Base-by-base conservation (phyloP, 2,329 filamentous ascomycete genomes). In the Kalaharituber pfeilii region DNA sequence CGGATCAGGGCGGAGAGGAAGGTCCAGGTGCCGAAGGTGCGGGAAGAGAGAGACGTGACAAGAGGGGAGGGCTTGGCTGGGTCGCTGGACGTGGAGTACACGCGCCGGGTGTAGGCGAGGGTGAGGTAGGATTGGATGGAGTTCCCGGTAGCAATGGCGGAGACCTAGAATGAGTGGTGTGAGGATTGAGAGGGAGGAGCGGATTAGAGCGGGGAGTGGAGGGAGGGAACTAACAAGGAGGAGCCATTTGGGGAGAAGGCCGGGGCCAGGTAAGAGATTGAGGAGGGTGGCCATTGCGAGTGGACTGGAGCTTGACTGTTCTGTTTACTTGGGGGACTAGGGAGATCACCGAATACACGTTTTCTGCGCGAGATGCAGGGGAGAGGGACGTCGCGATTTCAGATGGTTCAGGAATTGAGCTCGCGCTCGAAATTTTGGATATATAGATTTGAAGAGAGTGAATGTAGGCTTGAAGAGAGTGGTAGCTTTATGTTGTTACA, bases 11-110 rank as follows among this genome's bases (percentile, higher is more conserved):
- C 77, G 5, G 83, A 81, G 56, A 94, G 73, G 55, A 89, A 75
- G 0, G 88, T 93, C 81, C 87, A 95, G 27, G 85, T 91, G 53
- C 84, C 87, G 67, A 94, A 94, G 20, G 86, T 80, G 59, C 86
- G 81, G 25, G 81, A 81, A 9, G 80, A 81, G 27, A 94, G 78
- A 4, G 82, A 79, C 5, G 84, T 88, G 54, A 86, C 77, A 69
- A 64, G 8, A 68, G 68, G 60, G 49, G 57, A 55, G 27, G 49
- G 52, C 9, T 76, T 67, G 28, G 68, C 65, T 36, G 68, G 56
- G 70, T 42, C 51, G 8, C 47, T 28, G 24, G 70, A 70, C 57
- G 80, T 80, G 62, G 82, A 79, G 73, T 96, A 98, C 65, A 96
- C 78, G 67, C 86, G 82, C n/a, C 81, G 79, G 6, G 87, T 87